phyloP scores from a whole-genome alignment of 2,329 filamentous ascomycete species.

The Cercospora sp. region DNA sequence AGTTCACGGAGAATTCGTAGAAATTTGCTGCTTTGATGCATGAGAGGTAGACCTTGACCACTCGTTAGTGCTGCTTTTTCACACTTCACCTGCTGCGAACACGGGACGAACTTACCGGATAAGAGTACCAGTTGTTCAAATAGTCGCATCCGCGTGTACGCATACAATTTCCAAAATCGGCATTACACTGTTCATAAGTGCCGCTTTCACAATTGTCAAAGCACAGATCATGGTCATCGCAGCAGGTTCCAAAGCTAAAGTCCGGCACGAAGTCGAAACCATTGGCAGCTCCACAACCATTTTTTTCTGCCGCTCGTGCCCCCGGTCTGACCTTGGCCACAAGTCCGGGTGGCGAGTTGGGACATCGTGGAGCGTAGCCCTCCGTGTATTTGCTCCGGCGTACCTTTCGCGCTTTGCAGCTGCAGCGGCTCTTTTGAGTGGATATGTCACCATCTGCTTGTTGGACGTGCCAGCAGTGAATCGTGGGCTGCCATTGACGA shows the following conservation, averaged over 20 bases:
- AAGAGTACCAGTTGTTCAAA: conserved; percentile 10
- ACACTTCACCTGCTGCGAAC: too few species aligned
- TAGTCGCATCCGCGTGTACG: neutral
- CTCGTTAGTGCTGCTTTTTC: too few species aligned
- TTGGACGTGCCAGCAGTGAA: conserved; percentile 2
- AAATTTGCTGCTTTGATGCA: conserved; percentile 14
- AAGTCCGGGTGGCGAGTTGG: neutral
- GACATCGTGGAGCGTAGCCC: conserved; percentile 4
- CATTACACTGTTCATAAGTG: conserved; percentile 15
- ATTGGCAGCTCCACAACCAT: conserved; percentile 15
- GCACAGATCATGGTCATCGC: conserved; percentile 13
- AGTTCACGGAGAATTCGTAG: conserved; percentile 10
- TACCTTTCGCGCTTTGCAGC: neutral
- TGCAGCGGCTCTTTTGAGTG: neutral
- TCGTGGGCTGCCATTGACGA: neutral
- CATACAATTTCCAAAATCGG: conserved; percentile 7
- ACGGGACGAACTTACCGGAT: neutral
- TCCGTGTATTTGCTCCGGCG: conserved; percentile 6
- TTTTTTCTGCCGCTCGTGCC: neutral
- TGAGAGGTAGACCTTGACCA: neutral
- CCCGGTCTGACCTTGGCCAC: neutral
- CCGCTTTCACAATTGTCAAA: conserved; percentile 17
- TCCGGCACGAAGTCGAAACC: conserved; percentile 5
- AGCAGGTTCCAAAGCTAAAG: conserved; percentile 15
- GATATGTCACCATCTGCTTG: neutral